These are phyloP conservation scores for Verticillium albo-atrum DNA, from an alignment of 2,329 filamentous ascomycete species.

Conservation along the genomic window DNA sequence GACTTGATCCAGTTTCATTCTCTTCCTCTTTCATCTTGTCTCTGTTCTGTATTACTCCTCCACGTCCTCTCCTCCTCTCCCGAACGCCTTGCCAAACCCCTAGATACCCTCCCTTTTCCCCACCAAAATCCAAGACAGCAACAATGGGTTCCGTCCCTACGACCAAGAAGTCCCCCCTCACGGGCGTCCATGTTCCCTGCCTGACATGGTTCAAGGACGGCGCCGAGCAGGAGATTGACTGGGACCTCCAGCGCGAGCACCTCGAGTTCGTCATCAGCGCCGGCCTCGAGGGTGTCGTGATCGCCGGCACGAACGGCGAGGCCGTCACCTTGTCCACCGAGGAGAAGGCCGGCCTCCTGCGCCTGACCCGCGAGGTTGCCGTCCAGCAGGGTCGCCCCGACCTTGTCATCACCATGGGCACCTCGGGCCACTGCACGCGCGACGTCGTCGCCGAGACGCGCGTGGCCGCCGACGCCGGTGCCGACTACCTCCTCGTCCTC, in stretches of 20 bases:
- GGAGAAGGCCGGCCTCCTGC: constrained; percentile 59
- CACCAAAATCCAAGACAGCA: not conserved
- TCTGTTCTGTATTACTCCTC: not conserved
- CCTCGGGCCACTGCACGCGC: constrained; percentile 60
- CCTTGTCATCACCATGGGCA: constrained; percentile 63
- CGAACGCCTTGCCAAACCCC: not conserved
- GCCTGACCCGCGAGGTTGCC: constrained; percentile 56
- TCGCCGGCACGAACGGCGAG: constrained; percentile 71
- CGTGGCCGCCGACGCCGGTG: constrained; percentile 58
- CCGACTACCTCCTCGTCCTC: constrained; percentile 63
- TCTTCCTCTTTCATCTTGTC: not conserved
- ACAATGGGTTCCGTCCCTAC: constrained; percentile 22
- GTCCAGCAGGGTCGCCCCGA: constrained; percentile 49
- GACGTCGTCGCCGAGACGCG: constrained; percentile 62
- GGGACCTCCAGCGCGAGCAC: constrained; percentile 48
- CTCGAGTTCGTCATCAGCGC: constrained; percentile 48
- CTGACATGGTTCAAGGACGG: constrained; percentile 50
- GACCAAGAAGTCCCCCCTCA: constrained; percentile 31
- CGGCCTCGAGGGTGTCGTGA: constrained; percentile 55
- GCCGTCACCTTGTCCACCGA: constrained; percentile 62
- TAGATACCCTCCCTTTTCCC: not conserved
- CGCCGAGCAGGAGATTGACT: constrained; percentile 48
- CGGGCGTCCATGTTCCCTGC: constrained; percentile 52
- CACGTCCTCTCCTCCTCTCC: not conserved
- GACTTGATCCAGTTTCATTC: not conserved